A percentile compares a stretch with the other conserved stretches of the same genome.
These are phyloP conservation scores for Cyclotella atomus DNA, from an alignment of 108 stramenopile species.

Conservation along the genomic window DNA sequence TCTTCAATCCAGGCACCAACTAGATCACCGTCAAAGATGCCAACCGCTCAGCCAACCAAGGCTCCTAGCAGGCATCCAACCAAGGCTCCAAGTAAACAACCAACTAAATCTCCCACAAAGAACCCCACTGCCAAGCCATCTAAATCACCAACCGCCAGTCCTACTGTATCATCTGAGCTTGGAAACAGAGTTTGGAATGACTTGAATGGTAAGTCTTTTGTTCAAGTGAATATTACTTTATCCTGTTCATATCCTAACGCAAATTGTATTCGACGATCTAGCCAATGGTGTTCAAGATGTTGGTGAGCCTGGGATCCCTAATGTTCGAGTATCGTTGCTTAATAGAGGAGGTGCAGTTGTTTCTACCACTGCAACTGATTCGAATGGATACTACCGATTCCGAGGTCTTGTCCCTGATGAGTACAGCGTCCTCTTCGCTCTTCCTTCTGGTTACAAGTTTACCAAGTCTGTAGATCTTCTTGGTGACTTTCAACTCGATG, in stretches of 20 bases:
- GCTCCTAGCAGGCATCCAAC: too few species aligned
- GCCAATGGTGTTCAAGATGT: slow-evolving; percentile 32
- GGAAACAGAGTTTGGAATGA: slow-evolving; percentile 29
- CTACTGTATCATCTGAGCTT: neutral
- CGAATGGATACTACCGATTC: slow-evolving; percentile 25
- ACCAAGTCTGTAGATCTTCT: slow-evolving; percentile 24
- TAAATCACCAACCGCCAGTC: neutral
- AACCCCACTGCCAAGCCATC: too few species aligned
- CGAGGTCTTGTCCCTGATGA: slow-evolving; percentile 2
- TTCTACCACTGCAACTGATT: slow-evolving; percentile 10
- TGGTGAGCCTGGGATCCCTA: slow-evolving; percentile 21
- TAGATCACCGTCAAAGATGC: too few species aligned
- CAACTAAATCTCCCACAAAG: too few species aligned
- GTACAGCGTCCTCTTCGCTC: slow-evolving; percentile 27
- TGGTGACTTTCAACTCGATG: slow-evolving; percentile 5
- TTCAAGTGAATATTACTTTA: too few species aligned
- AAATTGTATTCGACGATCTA: too few species aligned
- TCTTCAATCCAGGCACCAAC: too few species aligned
- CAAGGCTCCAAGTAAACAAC: too few species aligned
- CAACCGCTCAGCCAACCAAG: too few species aligned
- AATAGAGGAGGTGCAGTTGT: slow-evolving; percentile 5
- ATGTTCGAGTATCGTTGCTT: slow-evolving; percentile 16
- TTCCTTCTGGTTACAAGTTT: slow-evolving; percentile 29
- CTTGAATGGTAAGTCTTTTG: too few species aligned
- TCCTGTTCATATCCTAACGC: too few species aligned